phyloP scores from a whole-genome alignment of 1,284 basidiomycete genomes.

The Trametes versicolor region DNA sequence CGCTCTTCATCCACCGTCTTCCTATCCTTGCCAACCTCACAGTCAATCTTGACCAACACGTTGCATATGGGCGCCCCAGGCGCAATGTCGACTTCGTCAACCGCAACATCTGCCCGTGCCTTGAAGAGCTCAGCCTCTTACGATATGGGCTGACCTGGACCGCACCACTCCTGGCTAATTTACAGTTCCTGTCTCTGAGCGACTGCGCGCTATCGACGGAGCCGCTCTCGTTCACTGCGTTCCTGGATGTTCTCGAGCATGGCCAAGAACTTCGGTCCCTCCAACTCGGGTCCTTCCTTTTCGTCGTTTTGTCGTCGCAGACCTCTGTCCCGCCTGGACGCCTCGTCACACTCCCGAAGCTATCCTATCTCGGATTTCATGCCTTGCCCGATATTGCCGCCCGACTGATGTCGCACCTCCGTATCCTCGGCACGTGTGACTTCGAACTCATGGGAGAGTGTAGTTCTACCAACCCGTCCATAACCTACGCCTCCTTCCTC shows the following conservation, averaged over 20 bases:
- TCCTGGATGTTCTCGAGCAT: slow-evolving; percentile 3
- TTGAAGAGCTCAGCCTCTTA: neutral
- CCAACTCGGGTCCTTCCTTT: neutral
- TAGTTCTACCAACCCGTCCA: neutral
- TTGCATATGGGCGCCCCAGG: neutral
- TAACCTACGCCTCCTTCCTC: neutral
- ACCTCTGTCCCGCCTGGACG: neutral
- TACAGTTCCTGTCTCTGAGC: neutral
- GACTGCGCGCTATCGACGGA: neutral
- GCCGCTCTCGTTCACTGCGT: neutral
- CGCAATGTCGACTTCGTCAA: neutral
- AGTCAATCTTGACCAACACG: neutral
- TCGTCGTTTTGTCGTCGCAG: neutral
- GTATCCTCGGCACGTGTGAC: neutral
- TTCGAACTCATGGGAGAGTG: neutral
- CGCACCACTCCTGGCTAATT: neutral
- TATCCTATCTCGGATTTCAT: neutral
- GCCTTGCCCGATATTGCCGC: neutral
- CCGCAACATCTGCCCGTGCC: neutral
- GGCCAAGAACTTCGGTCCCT: neutral
- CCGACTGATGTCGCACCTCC: neutral
- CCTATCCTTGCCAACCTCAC: neutral
- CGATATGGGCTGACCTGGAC: neutral
- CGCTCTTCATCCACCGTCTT: neutral
- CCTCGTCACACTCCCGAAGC: neutral